Evolutionary conservation across 2,329 filamentous ascomycete genomes (phyloP), one percentile per base, ranked within the genome.

Genomic region (Hansfordia pulvinata): DNA sequence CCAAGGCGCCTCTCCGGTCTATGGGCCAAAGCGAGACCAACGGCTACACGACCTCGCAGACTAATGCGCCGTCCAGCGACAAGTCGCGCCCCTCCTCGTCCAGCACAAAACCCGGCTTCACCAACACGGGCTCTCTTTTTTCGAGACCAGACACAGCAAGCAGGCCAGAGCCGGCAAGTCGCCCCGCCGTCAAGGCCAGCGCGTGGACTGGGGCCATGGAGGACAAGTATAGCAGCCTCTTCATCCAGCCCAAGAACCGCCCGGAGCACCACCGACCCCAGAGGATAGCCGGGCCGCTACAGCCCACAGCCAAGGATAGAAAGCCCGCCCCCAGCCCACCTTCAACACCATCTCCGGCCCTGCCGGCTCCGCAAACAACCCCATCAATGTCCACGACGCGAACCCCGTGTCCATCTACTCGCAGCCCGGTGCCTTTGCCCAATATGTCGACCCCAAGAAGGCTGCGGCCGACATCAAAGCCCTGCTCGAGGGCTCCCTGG

Each of bases 391-490:
- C 13, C 14, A 32, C 4, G 46, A 49, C 23, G 30, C 27, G 12
- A 27, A 28, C 17, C 33, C 42, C 19, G 31, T 40, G 33, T 41
- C 46, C 2, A 42, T 36, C 6, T 58, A 56, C 28, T 49, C 38
- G 16, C 46, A 53, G 30, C 43, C 50, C 17, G 51, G 46, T n/a
- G 56, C 64, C n/a, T 55, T 60, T 29, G 54, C 60, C 2, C 60
- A 71, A 34, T 84, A 80, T 38, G 72, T 78, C 5, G 79, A 86
- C 37, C 70, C 77, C 0, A 59, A 60, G 31, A 77, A 82, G 46
- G 80, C 82, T 8, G 72, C 69, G 26, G 75, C 76, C 24, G 81
- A 88, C 38, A 63, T 90, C 36, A 90, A 90, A 47, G 79, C 77
- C 6, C 51, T 90, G n/a, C 60, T 90, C 2, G 82, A 88, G 46